phyloP scores from a whole-genome alignment of 805 yeast species.

The Myxozyma geophila region DNA sequence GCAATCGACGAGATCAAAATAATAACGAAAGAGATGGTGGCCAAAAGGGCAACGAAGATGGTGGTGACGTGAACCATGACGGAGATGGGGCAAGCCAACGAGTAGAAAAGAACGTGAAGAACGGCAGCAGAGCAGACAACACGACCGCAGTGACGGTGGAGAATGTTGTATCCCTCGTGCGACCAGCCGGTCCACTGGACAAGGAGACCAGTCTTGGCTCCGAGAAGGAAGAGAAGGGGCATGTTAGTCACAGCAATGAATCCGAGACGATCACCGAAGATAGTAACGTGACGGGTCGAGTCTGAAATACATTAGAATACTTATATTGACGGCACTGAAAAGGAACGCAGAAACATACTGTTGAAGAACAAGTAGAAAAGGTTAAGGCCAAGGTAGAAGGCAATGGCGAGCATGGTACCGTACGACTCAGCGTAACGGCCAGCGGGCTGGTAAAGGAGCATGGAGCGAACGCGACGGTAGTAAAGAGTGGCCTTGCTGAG shows the following conservation, averaged over 20 bases:
- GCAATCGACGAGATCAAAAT: constrained; percentile 35
- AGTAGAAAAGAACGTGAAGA: constrained; percentile 34
- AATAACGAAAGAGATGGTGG: constrained; percentile 30
- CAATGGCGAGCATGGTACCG: constrained; percentile 37
- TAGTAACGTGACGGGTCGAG: constrained; percentile 35
- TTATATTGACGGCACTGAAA: background rate
- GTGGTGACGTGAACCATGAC: constrained; percentile 37
- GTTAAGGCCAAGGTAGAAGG: constrained; percentile 35
- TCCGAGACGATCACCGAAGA: constrained; percentile 38
- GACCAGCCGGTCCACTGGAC: constrained; percentile 39
- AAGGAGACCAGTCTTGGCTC: constrained; percentile 37
- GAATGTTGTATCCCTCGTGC: constrained; percentile 37
- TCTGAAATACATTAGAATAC: background rate
- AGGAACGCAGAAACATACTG: background rate
- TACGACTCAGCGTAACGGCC: constrained; percentile 36
- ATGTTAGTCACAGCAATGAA: constrained; percentile 35
- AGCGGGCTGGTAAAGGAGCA: constrained; percentile 35
- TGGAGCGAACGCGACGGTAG: constrained; percentile 35
- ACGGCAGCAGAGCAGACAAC: constrained; percentile 35
- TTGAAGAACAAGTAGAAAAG: constrained; percentile 31
- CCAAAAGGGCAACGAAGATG: constrained; percentile 35
- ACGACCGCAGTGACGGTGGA: constrained; percentile 37
- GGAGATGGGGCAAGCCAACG: constrained; percentile 32
- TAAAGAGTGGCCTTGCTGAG: constrained; percentile 22
- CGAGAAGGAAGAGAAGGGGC: constrained; percentile 37